Conservation (phyloP, 768 basidiomycete genomes). For the Boletus barrowsii region DNA sequence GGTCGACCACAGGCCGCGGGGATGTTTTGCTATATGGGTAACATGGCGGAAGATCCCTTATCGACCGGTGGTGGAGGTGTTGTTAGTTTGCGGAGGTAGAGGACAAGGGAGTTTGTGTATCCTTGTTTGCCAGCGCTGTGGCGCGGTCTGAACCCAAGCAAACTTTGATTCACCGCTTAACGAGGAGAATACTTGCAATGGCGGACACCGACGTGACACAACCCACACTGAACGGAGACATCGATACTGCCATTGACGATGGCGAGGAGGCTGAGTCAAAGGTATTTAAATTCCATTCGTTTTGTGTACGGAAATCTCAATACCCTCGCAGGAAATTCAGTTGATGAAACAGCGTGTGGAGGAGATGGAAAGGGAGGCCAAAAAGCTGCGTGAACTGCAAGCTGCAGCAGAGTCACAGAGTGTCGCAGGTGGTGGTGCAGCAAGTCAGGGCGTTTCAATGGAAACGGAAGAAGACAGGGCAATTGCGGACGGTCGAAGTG, state of each 20-base stretch:
- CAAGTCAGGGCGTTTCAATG: slow-evolving; percentile 50
- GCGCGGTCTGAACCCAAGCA: slow-evolving; percentile 18
- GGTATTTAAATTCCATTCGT: slow-evolving; percentile 31
- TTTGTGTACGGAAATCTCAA: slow-evolving; percentile 11
- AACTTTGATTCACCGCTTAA: slow-evolving; percentile 20
- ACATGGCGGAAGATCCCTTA: background rate
- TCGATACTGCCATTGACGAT: slow-evolving; percentile 45
- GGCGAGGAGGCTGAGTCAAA: slow-evolving; percentile 64
- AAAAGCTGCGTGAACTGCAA: slow-evolving; percentile 82
- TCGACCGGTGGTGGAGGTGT: background rate
- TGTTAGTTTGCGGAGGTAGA: background rate
- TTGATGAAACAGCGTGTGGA: slow-evolving; percentile 90
- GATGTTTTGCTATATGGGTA: background rate
- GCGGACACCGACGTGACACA: slow-evolving; percentile 50
- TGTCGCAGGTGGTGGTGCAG: slow-evolving; percentile 42
- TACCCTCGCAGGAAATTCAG: slow-evolving; percentile 65
- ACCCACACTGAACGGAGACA: slow-evolving; percentile 32
- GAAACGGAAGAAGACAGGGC: slow-evolving; percentile 85
- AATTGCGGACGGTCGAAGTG: slow-evolving; percentile 76
- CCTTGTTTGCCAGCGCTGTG: slow-evolving; percentile 26
- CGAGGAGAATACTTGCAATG: slow-evolving; percentile 36
- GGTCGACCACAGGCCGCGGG: background rate
- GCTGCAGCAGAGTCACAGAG: slow-evolving; percentile 66
- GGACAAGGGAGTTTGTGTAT: slow-evolving; percentile 15
- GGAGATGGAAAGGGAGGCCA: slow-evolving; percentile 91